These are phyloP conservation scores for Calonectria hawksworthii DNA, from an alignment of 2,329 filamentous ascomycete genomes.

Conservation along the genomic window DNA sequence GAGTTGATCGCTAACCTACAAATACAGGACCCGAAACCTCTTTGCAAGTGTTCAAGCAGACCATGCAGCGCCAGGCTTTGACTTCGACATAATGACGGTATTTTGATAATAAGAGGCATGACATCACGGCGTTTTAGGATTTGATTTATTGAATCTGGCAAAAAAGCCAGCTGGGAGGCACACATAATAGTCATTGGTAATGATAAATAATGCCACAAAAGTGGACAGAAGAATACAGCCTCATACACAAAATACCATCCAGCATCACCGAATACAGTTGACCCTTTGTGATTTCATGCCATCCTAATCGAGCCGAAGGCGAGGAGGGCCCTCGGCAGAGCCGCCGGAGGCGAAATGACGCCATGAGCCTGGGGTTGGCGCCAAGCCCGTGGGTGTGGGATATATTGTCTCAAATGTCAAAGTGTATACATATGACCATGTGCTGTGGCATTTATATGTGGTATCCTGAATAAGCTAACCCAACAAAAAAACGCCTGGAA, in stretches of 20 bases:
- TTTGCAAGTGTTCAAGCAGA: slow-evolving; percentile 45
- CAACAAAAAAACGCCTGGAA: slow-evolving; percentile 1
- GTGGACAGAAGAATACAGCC: neutral
- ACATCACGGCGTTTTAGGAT: neutral
- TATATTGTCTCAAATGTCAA: neutral
- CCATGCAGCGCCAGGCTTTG: slow-evolving; percentile 42
- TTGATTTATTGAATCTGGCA: neutral
- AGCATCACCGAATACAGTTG: neutral
- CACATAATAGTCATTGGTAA: neutral
- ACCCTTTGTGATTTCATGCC: neutral
- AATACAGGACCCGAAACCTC: slow-evolving; percentile 42
- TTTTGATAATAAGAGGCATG: neutral
- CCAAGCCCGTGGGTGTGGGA: neutral
- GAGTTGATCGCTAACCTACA: neutral
- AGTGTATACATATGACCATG: neutral
- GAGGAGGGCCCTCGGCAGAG: neutral
- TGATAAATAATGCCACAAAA: neutral
- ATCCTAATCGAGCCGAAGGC: neutral
- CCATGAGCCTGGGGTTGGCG: neutral
- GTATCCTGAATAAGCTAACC: neutral
- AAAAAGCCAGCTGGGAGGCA: slow-evolving; percentile 4
- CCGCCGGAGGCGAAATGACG: neutral
- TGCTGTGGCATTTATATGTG: neutral
- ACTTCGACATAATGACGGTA: slow-evolving; percentile 29
- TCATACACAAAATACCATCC: neutral